Evolutionary conservation across 164 flowering plant species (phyloP).

Genomic region (Berberis thunbergii): DNA sequence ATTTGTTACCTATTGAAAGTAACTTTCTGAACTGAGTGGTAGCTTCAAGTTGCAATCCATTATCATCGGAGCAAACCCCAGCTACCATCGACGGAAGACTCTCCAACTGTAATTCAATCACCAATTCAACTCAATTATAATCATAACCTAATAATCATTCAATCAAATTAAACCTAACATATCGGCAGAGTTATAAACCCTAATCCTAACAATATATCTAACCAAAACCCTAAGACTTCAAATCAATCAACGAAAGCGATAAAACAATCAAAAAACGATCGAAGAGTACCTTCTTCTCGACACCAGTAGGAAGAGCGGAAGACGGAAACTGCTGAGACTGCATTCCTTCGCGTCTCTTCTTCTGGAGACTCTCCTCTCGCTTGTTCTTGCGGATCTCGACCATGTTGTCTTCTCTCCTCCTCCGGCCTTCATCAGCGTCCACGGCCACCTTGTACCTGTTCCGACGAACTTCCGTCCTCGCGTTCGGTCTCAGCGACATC

Average conservation of each 20-base stretch:
- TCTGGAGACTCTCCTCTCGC: conserved; percentile 59
- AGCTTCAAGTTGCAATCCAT: conserved; percentile 61
- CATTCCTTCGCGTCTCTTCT: conserved; percentile 70
- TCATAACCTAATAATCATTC: background rate
- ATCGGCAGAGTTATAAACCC: background rate
- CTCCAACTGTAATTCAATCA: conserved; percentile 36
- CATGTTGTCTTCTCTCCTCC: conserved; percentile 72
- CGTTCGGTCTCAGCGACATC: conserved; percentile 55
- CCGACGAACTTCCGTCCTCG: conserved; percentile 63
- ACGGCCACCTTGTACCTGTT: conserved; percentile 84
- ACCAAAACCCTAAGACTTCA: conserved; percentile 3
- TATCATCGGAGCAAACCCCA: conserved; percentile 51
- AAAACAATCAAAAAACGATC: background rate
- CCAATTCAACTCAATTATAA: background rate
- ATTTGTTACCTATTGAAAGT: conserved; percentile 56
- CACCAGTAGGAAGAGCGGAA: conserved; percentile 24
- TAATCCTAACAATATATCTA: background rate
- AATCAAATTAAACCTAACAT: background rate
- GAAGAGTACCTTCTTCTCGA: conserved; percentile 45
- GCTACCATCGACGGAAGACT: conserved; percentile 69
- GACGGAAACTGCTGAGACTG: conserved; percentile 38
- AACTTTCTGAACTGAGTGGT: conserved; percentile 73
- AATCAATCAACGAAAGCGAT: background rate
- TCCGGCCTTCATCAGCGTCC: conserved; percentile 74
- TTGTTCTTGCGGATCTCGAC: conserved; percentile 76